Base-by-base conservation (phyloP, 2,329 filamentous ascomycete species). In the Colletotrichum spinosum region DNA sequence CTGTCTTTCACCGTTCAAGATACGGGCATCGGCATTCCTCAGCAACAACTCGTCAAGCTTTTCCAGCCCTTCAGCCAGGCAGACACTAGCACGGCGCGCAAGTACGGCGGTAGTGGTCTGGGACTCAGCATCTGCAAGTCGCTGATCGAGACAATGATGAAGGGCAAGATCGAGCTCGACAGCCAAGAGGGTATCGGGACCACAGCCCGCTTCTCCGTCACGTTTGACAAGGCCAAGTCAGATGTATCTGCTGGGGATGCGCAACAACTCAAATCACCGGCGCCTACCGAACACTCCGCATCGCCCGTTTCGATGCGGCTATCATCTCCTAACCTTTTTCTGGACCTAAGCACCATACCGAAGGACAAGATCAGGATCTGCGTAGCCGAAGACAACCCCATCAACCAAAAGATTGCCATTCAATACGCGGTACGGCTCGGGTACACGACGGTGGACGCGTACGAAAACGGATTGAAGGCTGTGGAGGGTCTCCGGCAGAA, bases 31-130 rank as follows among this genome's bases (percentile, higher is more conserved):
- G 94, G 94, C 15, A 97, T 97, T 61, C 90, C 92, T 1, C 87
- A 91, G 17, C 90, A 95, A 74, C 90, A 94, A 71, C 84, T 95
- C 53, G 88, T 90, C 67, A 96, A 96, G 68, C 85, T 97, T 2
- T 97, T 97, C 84, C 88, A 93, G 71, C 94, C 94, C 0, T 97
- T 97, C 74, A 95, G 92, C 60, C 94, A 97, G 78, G 94, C 95
- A 1, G 94, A 97, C 77, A 92, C 91, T 52, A 96, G 92, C 70
- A 97, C 94, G 3, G 93, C 94, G 58, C 86, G 94, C 56, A 96
- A 94, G 74, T 97, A 97, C 71, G 94, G 94, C 45, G 94, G 94
- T 48, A 97, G 93, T 70, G 94, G 94, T 33, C 88, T 97, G 2
- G 94, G 94, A 2, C 84, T 97, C 48, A 97, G 92, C 73, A 97